Conservation (phyloP, 2,329 filamentous ascomycete species). For the Arachnopeziza araneosa region DNA sequence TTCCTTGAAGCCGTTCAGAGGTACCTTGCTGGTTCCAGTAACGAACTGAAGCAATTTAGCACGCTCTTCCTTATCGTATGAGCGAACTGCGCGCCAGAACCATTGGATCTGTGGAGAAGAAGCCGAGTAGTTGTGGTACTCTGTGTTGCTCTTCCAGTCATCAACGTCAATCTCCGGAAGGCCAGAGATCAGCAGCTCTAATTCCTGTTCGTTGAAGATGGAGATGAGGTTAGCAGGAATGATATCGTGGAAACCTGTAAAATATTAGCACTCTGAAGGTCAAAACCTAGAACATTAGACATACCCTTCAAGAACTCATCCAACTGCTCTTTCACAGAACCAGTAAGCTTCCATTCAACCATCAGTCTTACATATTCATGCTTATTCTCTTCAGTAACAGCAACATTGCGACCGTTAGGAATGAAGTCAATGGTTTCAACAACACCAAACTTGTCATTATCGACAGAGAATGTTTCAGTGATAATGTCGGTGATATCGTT, state of each 20-base stretch:
- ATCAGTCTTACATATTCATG: constrained; percentile 93
- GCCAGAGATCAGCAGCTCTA: constrained; percentile 93
- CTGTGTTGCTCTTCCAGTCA: constrained; percentile 98
- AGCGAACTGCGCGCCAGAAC: constrained; percentile 98
- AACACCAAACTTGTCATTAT: constrained; percentile 90
- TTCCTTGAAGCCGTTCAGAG: constrained; percentile 97
- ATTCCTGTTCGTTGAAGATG: constrained; percentile 98
- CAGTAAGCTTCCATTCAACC: constrained; percentile 87
- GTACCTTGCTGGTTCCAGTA: constrained; percentile 96
- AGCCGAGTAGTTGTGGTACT: constrained; percentile 95
- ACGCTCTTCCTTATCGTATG: constrained; percentile 97
- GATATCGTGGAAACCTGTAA: constrained; percentile 87
- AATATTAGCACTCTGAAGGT: constrained; percentile 27
- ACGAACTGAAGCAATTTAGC: constrained; percentile 97
- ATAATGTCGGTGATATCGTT: constrained; percentile 99
- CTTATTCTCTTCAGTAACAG: constrained; percentile 97
- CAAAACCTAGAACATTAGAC: constrained; percentile 18
- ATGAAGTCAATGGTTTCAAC: constrained; percentile 82
- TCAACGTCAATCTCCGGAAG: constrained; percentile 96
- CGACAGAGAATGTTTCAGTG: constrained; percentile 90
- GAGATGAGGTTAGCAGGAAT: constrained; percentile 90
- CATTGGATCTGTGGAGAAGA: constrained; percentile 96
- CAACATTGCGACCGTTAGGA: constrained; percentile 81
- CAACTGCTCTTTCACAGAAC: constrained; percentile 90
- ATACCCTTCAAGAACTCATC: constrained; percentile 82